These are phyloP conservation scores for Nitzschia sp. DNA, from an alignment of 108 stramenopile species.

Conservation along the genomic window DNA sequence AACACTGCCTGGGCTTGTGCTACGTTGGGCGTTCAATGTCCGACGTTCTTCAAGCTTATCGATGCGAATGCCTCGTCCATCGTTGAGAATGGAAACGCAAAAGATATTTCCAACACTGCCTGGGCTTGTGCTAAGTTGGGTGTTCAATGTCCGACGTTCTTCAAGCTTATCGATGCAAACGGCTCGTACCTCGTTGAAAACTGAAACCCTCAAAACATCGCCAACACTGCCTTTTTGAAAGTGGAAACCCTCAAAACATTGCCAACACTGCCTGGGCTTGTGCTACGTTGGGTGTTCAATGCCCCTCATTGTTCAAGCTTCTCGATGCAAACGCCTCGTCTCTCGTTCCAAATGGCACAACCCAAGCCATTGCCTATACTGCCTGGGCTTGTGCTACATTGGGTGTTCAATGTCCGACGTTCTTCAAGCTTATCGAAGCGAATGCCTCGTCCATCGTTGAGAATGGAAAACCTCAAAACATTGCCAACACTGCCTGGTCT, in stretches of 20 bases:
- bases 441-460: conserved; percentile 7
- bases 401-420: conserved; percentile 20
- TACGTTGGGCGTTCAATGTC: neutral
- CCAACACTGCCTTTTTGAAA: no score
- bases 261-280: conserved; percentile 24
- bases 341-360: conserved; percentile 10
- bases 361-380: conserved; percentile 21
- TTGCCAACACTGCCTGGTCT: conserved; percentile 28
- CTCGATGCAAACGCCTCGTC: conserved; percentile 8
- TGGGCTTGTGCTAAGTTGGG: conserved; percentile 24
- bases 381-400: conserved; percentile 32
- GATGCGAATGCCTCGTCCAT: conserved; percentile 1
- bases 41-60: conserved; percentile 12
- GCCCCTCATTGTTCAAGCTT: conserved; percentile 8
- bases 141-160: neutral
- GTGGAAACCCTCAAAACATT: conserved; percentile 13
- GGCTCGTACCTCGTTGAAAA: neutral
- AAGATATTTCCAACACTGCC: conserved; percentile 15
- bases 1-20: conserved; percentile 34
- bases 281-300: conserved; percentile 12
- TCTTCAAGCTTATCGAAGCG: conserved; percentile 12
- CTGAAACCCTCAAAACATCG: no score
- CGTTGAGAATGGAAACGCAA: conserved; percentile 8
- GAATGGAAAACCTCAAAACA: conserved; percentile 17
- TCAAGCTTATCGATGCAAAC: neutral